Conservation (phyloP, 192 early-diverging fungal genomes). For the Linnemannia zychae region DNA sequence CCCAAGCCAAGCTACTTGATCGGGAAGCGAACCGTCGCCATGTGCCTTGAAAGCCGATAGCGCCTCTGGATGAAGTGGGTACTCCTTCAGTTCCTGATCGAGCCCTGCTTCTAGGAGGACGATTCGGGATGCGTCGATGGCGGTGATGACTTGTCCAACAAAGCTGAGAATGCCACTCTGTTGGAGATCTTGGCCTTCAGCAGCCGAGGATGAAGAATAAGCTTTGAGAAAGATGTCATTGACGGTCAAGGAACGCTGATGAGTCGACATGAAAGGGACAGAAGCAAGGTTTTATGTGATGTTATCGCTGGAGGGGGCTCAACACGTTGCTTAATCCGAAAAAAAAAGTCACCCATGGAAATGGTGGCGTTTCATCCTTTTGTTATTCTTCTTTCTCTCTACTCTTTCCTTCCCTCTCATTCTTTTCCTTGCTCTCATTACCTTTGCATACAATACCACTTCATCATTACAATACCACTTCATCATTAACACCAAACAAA, state of each 20-base stretch:
- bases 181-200: neutral
- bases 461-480: neutral
- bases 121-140: neutral
- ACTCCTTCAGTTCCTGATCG: neutral
- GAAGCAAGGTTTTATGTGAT: neutral
- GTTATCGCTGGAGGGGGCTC: neutral
- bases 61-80: conserved; percentile 16
- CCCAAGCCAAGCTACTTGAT: conserved; percentile 19
- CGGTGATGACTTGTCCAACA: conserved; percentile 8
- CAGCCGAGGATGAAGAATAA: neutral
- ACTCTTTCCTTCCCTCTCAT: neutral
- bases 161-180: conserved; percentile 8
- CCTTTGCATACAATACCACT: neutral
- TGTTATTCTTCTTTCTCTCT: neutral
- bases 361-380: neutral
- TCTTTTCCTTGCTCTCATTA: neutral
- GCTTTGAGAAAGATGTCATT: conserved; percentile 23
- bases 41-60: conserved; percentile 7
- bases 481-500: neutral
- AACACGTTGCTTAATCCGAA: too few relatives aligned
- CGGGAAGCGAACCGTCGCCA: neutral
- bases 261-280: neutral
- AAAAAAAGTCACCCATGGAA: neutral
- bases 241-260: conserved; percentile 10
- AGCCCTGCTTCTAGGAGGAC: neutral